Base-by-base conservation (phyloP, 2,329 filamentous ascomycete species). In the Pseudogymnoascus sp. region DNA sequence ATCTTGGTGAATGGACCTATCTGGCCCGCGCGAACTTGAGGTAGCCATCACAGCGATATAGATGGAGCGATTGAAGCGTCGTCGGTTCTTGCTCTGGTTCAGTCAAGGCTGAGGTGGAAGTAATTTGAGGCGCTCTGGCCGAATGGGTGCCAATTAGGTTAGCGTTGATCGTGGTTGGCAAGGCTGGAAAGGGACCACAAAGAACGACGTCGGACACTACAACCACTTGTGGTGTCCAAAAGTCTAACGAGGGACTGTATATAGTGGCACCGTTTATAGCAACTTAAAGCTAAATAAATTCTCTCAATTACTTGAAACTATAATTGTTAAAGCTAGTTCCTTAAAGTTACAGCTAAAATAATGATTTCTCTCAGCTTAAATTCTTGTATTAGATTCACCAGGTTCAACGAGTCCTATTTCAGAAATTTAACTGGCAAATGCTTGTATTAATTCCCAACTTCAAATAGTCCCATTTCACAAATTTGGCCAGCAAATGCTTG, bases 1-100 rank as follows among this genome's bases (percentile, higher is more conserved):
- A 78, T 99, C 95, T 78, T 99, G 95, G 74, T 96, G 91, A 71
- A 87, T 81, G 72, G 84, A 81, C 75, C 84, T 82, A 61, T 73
- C 80, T 67, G 67, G 67, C 66, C 73, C 74, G 69, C 77, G 77
- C 66, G 78, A 77, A 64, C 62, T 60, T 63, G 77, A 78, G 62
- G 76, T 78, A 62, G 78, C 75, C 77, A 79, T 79, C 7, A 24
- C 41, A 35, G 61, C 31, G 26, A 46, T 41, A 33, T 24, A 16
- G 35, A 62, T 35, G 19, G 46, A 60, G 46, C 35, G 33, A 60
- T 41, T 35, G 38, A 31, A 1, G 33, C 40, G 59, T 60, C 26
- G 33, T 38, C n/a, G 59, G 59, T 19, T 12, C 35, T 60, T 28
- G 35, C 31, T 41, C 12, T 24, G 22, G 56, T 40, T 40, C 19